Base-by-base conservation (phyloP, 345 rosid genomes). In the Camelina hispida region DNA sequence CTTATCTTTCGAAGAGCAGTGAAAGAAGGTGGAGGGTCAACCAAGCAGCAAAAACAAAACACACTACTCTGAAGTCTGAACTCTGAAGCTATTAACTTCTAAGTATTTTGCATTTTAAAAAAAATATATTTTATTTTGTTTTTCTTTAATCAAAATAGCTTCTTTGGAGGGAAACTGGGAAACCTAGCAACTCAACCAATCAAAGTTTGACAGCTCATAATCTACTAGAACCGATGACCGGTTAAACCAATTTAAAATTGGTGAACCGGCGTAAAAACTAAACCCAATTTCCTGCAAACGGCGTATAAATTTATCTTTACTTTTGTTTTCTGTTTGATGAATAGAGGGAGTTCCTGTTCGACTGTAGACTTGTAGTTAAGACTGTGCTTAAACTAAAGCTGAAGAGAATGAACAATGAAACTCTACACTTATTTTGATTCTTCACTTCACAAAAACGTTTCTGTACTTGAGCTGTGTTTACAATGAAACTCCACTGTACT, bases 161-260 rank as follows among this genome's bases (percentile, higher is more conserved):
- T 40, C 62, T 50, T 44, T 40, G 74, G 65, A 66, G 71, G 66
- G 51, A 65, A 74, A 66, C 0, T 73, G 70, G 6, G 30, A 62
- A 50, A 63, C 52, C 37, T 51, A 17, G 28, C 22, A 2, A 44
- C 20, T 46, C 28, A 46, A 35, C 66, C 32, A 66, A 74, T 52
- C 53, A n/a, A 2, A 16, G 0, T 3, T 16, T 9, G 32, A 74
- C 57, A 73, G 16, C 3, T 65, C 78, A 55, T 16, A 15, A 8
- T 6, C 9, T 18, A 5, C 4, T 56, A 30, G 1, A 28, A 55
- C 37, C 17, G 6, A 56, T 30, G 7, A 11, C 64, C 34, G 35
- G 51, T 62, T 42, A 2, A 43, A 40, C 37, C 12, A 25, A 12
- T 54, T 28, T 42, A n/a, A n/a, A 54, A 67, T 34, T 23, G 43